phyloP scores from a whole-genome alignment of 2,329 filamentous ascomycete species.

The Verticillium nubilum region DNA sequence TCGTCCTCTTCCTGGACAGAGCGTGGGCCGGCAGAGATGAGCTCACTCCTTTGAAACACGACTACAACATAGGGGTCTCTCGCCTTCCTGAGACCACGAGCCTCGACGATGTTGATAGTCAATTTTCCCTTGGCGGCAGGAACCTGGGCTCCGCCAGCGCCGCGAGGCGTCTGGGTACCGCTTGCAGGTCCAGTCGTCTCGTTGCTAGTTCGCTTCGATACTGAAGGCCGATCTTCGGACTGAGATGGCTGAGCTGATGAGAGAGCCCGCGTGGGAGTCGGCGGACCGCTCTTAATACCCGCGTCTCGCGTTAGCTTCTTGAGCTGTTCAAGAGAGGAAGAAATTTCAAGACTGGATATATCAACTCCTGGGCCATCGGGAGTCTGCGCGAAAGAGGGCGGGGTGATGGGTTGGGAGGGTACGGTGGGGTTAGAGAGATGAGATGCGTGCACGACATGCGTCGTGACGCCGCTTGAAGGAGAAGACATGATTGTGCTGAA shows the following conservation, averaged over 20 bases:
- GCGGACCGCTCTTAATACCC: conserved; percentile 82
- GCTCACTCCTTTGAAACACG: conserved; percentile 93
- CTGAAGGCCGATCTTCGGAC: conserved; percentile 32
- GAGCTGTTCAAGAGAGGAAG: conserved; percentile 62
- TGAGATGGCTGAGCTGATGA: conserved; percentile 56
- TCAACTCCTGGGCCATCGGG: conserved; percentile 28
- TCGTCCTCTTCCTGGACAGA: conserved; percentile 57
- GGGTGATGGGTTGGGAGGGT: conserved; percentile 44
- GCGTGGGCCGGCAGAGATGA: conserved; percentile 83
- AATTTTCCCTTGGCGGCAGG: conserved; percentile 79
- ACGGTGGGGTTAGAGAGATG: conserved; percentile 63
- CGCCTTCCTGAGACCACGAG: conserved; percentile 73
- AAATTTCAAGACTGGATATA: conserved; percentile 40
- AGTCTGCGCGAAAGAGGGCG: conserved; percentile 43
- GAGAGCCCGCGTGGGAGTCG: conserved; percentile 83
- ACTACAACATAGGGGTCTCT: conserved; percentile 92
- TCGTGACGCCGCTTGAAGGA: conserved; percentile 59
- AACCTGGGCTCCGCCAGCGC: conserved; percentile 53
- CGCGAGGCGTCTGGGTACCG: conserved; percentile 47
- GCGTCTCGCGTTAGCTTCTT: conserved; percentile 85
- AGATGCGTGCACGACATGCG: conserved; percentile 57
- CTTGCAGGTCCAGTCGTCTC: conserved; percentile 37
- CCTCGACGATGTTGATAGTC: conserved; percentile 83
- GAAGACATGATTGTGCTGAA: conserved; percentile 48
- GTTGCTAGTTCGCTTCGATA: conserved; percentile 27